Base-by-base conservation (phyloP, 2,329 filamentous ascomycete genomes). In the Trichoderma asperellum region DNA sequence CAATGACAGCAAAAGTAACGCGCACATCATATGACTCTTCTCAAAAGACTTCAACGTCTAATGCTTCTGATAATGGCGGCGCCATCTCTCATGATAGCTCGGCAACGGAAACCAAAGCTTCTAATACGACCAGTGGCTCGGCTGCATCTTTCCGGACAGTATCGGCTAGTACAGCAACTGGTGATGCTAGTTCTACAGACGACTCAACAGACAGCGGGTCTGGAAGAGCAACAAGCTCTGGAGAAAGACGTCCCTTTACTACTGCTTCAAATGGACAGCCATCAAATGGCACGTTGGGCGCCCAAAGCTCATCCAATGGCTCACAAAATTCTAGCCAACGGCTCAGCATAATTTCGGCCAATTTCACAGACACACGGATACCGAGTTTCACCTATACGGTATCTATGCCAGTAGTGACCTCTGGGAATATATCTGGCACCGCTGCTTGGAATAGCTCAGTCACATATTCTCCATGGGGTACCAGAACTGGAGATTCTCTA, bases 371-470 rank as follows among this genome's bases (percentile, higher is more conserved):
- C 24, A 55, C 47, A 2, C 14, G 11, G 12, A 18, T 18, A 14
- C n/a, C 37, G 16, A 40, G 32, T 2, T 47, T 53, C 40, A 61
- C 27, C 5, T 62, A 56, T 16, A 47, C 52, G 7, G 58, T 21
- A 29, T 29, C 66, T 14, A 59, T 60, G 35, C 61, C 66, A 8
- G 18, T 12, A 11, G 49, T 68, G 11, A 59, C 65, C 1, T 68
- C 69, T 55, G 59, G 58, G 18, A 18, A 29, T n/a, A 24, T 18
- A 4, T 64, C 65, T 16, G 27, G 55, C 16, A 59, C 34, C 2
- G 35, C 65, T 18, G 69, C 60, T 16, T 70, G 69, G 69, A 70
- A 70, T 11, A 35, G 8, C 4, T 69, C 69, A 16, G 27, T 47
- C 4, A 37, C n/a, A n/a, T 62, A 35, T 24, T 32, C 40, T 37